Conservation (phyloP, 2,329 filamentous ascomycete species). For the Aspergillus sp. region DNA sequence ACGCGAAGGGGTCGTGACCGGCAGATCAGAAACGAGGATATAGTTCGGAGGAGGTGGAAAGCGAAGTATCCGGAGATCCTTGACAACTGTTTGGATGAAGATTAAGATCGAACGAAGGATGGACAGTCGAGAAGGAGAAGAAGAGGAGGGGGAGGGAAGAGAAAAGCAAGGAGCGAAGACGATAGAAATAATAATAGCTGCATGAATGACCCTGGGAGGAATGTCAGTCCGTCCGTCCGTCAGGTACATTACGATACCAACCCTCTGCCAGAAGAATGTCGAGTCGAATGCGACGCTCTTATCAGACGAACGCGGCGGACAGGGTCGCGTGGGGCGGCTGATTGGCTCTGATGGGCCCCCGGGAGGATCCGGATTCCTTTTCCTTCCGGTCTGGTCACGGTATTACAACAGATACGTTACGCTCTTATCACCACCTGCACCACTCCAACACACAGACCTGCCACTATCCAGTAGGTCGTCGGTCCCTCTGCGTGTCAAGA, state of each 20-base stretch:
- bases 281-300: neutral
- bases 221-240: slow-evolving; percentile 2
- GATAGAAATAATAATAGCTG: slow-evolving; percentile 9
- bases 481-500: no score
- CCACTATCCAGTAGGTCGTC: no score
- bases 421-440: no score
- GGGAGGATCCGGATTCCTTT: neutral
- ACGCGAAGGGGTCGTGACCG: slow-evolving; percentile 14
- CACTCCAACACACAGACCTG: no score
- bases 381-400: neutral
- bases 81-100: neutral
- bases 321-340: neutral
- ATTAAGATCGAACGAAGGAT: slow-evolving; percentile 3
- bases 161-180: slow-evolving; percentile 3
- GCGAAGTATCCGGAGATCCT: neutral
- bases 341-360: neutral
- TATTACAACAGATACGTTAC: neutral
- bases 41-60: neutral
- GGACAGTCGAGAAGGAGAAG: slow-evolving; percentile 5
- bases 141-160: slow-evolving; percentile 7
- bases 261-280: neutral
- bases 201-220: slow-evolving; percentile 9
- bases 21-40: slow-evolving; percentile 2
- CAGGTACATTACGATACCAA: neutral
- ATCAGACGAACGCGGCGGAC: neutral